Evolutionary conservation across 202 grass and related monocot genomes (phyloP), one percentile per base, ranked within the genome.

Genomic region (Digitaria exilis): DNA sequence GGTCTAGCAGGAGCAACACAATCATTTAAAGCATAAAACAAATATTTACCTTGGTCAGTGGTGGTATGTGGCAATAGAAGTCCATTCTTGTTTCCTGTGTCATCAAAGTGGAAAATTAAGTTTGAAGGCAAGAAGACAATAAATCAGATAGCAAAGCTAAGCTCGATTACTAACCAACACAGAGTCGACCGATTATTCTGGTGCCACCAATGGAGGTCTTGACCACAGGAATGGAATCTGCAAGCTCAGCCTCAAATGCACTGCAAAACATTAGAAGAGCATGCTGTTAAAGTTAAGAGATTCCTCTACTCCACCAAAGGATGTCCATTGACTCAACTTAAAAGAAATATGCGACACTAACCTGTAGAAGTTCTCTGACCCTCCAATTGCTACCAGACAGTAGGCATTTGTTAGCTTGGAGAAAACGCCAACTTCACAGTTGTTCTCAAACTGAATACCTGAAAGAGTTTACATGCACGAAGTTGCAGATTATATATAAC

Each of bases 301-400:
- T 73, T 78, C 37, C 26, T 89, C 71, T 34, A 32, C 31, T 78
- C 28, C 26, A 76, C 2, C 9, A 56, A 61, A 81, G 79, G 45
- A 50, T 21, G 5, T 7, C 32, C 11, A 58, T 79, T 21, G 13
- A 52, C 28, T 52, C 9, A 51, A 49, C 28, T 6, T 44, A 29
- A 48, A 31, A 7, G 4, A 50, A 31, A 54, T 32, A 50, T 42
- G 49, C 2, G 65, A 13, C n/a, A 49, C 76, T 35, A 77, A 95
- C 93, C 93, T 99, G 87, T 99, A 99, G 85, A 99, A 99, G 83
- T 88, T 99, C 84, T 99, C 96, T 65, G 96, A 99, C 11, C 96
- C 96, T 84, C 96, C 96, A 44, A 99, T 99, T 3, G 91, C 96
- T 70, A 96, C 93, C 79, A 99, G 89, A 77, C 93, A 99, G 43